A percentile compares a stretch with the other conserved stretches of the same genome.
Evolutionary conservation across 2,329 filamentous ascomycete genomes (phyloP).

Genomic region (Catunica adiposa): DNA sequence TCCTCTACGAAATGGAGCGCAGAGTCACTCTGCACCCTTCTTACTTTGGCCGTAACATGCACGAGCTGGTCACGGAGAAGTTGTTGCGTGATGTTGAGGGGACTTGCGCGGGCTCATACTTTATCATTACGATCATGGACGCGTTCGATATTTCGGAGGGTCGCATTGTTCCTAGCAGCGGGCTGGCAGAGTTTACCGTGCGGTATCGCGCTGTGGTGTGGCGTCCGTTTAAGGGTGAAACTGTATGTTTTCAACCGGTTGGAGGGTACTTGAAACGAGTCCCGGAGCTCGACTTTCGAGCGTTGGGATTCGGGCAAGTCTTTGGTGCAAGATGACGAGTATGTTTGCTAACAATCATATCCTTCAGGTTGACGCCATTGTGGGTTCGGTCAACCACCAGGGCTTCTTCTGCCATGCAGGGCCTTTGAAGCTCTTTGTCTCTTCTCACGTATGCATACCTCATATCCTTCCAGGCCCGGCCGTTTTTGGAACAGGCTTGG

Average conservation of each 20-base stretch:
- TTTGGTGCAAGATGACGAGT: neutral
- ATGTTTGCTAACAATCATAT: neutral
- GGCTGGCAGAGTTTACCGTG: slow-evolving; percentile 85
- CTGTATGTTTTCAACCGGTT: slow-evolving; percentile 41
- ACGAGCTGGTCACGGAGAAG: slow-evolving; percentile 76
- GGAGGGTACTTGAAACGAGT: neutral
- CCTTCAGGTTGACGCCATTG: slow-evolving; percentile 72
- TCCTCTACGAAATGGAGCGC: slow-evolving; percentile 92
- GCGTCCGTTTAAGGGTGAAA: slow-evolving; percentile 96
- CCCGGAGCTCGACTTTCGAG: no score
- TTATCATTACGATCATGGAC: slow-evolving; percentile 96
- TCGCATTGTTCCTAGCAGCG: slow-evolving; percentile 78
- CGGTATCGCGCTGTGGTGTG: slow-evolving; percentile 92
- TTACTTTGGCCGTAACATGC: slow-evolving; percentile 88
- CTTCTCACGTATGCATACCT: slow-evolving; percentile 50
- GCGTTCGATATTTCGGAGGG: slow-evolving; percentile 89
- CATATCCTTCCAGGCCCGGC: neutral
- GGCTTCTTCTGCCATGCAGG: slow-evolving; percentile 82
- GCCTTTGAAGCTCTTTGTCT: slow-evolving; percentile 63
- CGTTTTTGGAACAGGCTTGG: no score
- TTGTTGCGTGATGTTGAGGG: slow-evolving; percentile 89
- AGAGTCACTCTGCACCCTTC: slow-evolving; percentile 90
- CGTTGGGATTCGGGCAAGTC: neutral
- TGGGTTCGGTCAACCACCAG: slow-evolving; percentile 77
- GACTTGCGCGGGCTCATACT: slow-evolving; percentile 87